Conservation (phyloP, 164 flowering plant genomes). For the Tetracentron sinense region DNA sequence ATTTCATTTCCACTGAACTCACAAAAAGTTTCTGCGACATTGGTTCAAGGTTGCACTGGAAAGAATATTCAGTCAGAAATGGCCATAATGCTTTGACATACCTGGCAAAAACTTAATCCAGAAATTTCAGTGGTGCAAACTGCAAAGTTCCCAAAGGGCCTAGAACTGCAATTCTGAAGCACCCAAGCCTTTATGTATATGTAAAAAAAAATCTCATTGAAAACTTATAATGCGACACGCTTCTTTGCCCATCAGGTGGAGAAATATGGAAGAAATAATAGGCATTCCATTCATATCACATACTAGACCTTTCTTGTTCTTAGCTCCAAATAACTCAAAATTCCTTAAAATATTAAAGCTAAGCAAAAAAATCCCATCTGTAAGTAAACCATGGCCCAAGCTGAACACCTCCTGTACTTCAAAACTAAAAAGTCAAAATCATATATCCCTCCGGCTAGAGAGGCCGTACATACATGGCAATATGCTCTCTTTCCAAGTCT, state of each 20-base stretch:
- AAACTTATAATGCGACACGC: no score
- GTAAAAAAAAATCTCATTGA: conserved; percentile 10
- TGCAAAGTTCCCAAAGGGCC: conserved; percentile 7
- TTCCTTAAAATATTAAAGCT: not conserved
- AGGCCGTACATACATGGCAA: conserved; percentile 7
- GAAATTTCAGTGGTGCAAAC: conserved; percentile 9
- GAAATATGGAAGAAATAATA: no score
- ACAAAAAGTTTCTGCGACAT: not conserved
- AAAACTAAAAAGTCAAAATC: conserved; percentile 4
- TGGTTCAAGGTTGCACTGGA: not conserved
- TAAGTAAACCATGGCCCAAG: conserved; percentile 5
- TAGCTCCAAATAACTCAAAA: not conserved
- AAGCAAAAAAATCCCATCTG: not conserved
- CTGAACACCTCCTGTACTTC: not conserved
- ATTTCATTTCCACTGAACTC: not conserved
- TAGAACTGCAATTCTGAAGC: conserved; percentile 3
- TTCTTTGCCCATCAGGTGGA: not conserved
- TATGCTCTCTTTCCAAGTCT: conserved; percentile 21
- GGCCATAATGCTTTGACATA: conserved; percentile 5
- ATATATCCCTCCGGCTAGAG: conserved; percentile 7
- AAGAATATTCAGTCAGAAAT: conserved; percentile 7
- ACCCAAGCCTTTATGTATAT: conserved; percentile 11
- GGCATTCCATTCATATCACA: not conserved
- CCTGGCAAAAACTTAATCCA: conserved; percentile 10
- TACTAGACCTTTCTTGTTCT: not conserved